Percentiles rank a stretch among this genome's conserved stretches.
phyloP scores from a whole-genome alignment of 345 rosid genomes.

The Corchorus capsularis region DNA sequence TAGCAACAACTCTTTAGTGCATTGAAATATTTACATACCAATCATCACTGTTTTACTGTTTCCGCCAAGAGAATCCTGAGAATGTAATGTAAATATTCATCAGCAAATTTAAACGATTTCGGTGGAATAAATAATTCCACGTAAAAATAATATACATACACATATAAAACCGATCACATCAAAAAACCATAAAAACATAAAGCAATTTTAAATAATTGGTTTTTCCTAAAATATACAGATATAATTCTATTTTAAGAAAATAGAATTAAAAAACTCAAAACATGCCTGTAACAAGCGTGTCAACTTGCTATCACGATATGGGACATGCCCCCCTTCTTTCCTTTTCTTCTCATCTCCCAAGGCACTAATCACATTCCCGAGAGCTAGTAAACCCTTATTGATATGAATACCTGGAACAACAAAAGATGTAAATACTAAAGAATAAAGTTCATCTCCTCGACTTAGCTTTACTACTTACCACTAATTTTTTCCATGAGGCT shows the following conservation, averaged over 20 bases:
- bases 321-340: constrained; percentile 95
- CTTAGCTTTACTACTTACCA: neutral
- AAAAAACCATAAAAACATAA: neutral
- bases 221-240: neutral
- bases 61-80: constrained; percentile 95
- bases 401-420: constrained; percentile 74
- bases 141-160: neutral
- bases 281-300: constrained; percentile 91
- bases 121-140: neutral
- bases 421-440: neutral
- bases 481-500: neutral
- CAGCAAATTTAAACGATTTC: constrained; percentile 5
- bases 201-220: neutral
- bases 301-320: constrained; percentile 98
- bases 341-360: constrained; percentile 94
- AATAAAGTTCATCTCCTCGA: neutral
- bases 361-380: constrained; percentile 96
- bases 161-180: neutral
- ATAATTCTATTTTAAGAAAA: neutral
- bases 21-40: constrained; percentile 50
- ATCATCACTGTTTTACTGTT: constrained; percentile 99
- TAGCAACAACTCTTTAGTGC: neutral
- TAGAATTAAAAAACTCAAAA: neutral
- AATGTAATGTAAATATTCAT: constrained; percentile 26
- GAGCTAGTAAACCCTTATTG: constrained; percentile 91